Conservation (phyloP, 345 rosid genomes). For the thale cress (Arabidopsis thaliana) region DNA sequence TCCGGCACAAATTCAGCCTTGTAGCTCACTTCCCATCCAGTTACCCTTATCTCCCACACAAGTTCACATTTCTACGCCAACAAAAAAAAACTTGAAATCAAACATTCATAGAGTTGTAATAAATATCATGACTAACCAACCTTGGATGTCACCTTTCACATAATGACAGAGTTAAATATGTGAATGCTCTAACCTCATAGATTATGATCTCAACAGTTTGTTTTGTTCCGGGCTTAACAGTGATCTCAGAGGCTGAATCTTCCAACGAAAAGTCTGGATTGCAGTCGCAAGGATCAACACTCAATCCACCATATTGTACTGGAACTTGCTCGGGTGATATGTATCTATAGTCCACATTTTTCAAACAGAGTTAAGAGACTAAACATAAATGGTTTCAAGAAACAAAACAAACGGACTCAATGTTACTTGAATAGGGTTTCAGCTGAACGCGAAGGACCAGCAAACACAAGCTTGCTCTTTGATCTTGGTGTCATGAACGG, state of each 20-base stretch:
- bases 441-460: slow-evolving; percentile 60
- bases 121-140: slow-evolving; percentile 2
- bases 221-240: slow-evolving; percentile 77
- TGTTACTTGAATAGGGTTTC: slow-evolving; percentile 80
- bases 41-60: slow-evolving; percentile 89
- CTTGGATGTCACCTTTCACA: neutral
- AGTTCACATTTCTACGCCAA: slow-evolving; percentile 67
- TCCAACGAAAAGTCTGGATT: slow-evolving; percentile 70
- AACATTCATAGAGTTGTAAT: neutral
- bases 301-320: slow-evolving; percentile 85
- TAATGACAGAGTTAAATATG: neutral
- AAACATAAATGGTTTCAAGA: neutral
- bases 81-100: slow-evolving; percentile 10
- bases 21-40: slow-evolving; percentile 90
- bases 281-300: slow-evolving; percentile 83
- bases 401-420: neutral
- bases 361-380: slow-evolving; percentile 16
- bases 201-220: slow-evolving; percentile 86
- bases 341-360: slow-evolving; percentile 54
- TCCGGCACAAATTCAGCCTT: slow-evolving; percentile 86
- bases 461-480: slow-evolving; percentile 77
- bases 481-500: slow-evolving; percentile 76
- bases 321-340: slow-evolving; percentile 88
- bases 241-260: slow-evolving; percentile 73
- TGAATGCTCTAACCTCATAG: slow-evolving; percentile 62